Evolutionary conservation across 1,284 basidiomycete species (phyloP).

Genomic region (Acaromyces ingoldii): DNA sequence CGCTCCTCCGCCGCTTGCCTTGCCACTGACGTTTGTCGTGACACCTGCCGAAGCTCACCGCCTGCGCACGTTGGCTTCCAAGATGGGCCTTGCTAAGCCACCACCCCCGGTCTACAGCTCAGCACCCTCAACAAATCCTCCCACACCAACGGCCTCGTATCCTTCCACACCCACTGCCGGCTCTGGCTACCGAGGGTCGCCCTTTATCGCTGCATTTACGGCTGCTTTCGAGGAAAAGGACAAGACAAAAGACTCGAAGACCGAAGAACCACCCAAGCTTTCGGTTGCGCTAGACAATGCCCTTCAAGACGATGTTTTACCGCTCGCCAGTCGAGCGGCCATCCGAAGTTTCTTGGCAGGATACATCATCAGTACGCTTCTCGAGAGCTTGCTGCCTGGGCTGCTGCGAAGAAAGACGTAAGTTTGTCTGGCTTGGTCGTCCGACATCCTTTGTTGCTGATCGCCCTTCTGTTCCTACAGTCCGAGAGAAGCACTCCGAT

Average conservation of each 20-base stretch:
- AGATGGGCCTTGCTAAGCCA: not conserved
- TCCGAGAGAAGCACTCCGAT: constrained; percentile 13
- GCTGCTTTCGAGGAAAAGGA: not conserved
- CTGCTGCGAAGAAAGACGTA: constrained; percentile 25
- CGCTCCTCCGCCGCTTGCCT: not conserved
- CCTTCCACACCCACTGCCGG: not conserved
- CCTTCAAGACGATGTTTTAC: constrained; percentile 11
- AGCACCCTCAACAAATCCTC: not conserved
- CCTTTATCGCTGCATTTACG: not conserved
- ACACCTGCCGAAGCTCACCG: constrained; percentile 2
- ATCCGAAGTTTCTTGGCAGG: constrained; percentile 22
- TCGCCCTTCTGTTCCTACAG: not conserved
- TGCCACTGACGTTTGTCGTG: not conserved
- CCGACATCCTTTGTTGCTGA: not conserved
- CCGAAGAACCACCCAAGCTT: no score
- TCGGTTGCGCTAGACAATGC: not conserved
- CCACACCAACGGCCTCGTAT: constrained; percentile 1
- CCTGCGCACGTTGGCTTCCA: not conserved
- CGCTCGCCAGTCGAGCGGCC: constrained; percentile 16
- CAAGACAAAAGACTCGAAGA: not conserved
- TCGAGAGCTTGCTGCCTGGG: constrained; percentile 25
- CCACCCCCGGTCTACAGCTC: not conserved
- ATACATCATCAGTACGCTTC: constrained; percentile 18
- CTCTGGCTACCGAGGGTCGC: not conserved
- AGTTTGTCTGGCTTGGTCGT: not conserved